Evolutionary conservation across 2,329 filamentous ascomycete species (phyloP).

Genomic region (Hirsutella thompsonii): DNA sequence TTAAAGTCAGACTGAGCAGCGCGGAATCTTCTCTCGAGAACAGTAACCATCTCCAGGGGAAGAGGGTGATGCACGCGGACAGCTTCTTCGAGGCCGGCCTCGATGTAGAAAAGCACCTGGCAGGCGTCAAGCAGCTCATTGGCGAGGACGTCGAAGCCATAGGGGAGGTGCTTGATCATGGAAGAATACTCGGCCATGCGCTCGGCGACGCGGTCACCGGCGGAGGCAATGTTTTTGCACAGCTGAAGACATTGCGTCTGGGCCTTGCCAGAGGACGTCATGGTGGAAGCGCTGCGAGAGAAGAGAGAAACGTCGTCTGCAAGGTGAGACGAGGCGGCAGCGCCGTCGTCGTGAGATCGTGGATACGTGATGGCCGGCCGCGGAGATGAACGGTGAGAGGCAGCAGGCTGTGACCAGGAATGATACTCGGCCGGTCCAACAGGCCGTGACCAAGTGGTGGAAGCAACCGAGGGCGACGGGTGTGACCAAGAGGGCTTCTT

Average conservation of each 20-base stretch:
- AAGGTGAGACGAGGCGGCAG: not conserved
- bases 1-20: conserved; percentile 49
- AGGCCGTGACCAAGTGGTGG: too few species aligned
- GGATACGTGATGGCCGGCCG: not conserved
- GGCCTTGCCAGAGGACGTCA: conserved; percentile 11
- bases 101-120: conserved; percentile 54
- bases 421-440: too few species aligned
- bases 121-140: conserved; percentile 56
- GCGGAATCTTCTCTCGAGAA: conserved; percentile 51
- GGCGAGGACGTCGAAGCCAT: conserved; percentile 46
- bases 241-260: conserved; percentile 24
- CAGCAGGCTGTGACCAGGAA: too few species aligned
- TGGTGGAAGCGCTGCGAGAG: not conserved
- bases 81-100: conserved; percentile 48
- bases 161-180: conserved; percentile 37
- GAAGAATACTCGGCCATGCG: conserved; percentile 52
- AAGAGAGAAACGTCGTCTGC: not conserved
- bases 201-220: conserved; percentile 51
- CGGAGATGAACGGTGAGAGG: not conserved
- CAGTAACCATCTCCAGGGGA: conserved; percentile 46
- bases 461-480: too few species aligned
- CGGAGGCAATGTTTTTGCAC: conserved; percentile 43
- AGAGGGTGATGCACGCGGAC: conserved; percentile 36
- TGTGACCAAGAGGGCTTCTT: too few species aligned
- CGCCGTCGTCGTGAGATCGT: too few species aligned